Base-by-base conservation (phyloP, 805 yeast genomes). In the Blastobotrys americana region DNA sequence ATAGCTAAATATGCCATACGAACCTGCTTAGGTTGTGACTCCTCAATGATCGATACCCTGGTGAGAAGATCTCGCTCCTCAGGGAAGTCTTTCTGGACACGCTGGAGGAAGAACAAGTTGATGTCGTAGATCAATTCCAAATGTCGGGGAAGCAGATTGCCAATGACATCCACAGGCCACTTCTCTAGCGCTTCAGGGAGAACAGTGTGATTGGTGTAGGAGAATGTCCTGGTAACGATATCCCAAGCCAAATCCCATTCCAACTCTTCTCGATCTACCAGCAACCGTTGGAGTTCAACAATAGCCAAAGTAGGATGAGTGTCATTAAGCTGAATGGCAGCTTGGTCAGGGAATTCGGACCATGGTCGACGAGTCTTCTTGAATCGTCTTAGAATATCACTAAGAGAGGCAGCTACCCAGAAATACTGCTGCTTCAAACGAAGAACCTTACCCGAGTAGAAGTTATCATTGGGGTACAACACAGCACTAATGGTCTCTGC, bases 401-500 rank as follows among this genome's bases (percentile, higher is more conserved):
- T 87, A 55, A 89, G 73, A 13, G 96, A 85, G 27, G 97, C 96
- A 42, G 95, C 81, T 43, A 89, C 96, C 97, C 97, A 88, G 68
- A 88, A 89, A 67, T 87, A 89, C 67, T 88, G 97, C 70, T 88
- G 97, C 66, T 89, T 89, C 65, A 88, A 76, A 62, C 97, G 78
- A 60, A 88, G 73, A 63, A 86, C 95, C 66, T 89, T 88, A 57
- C 97, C 97, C 53, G 78, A 76, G 59, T 84, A 83, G 63, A 88
- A 89, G 65, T 88, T 89, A 64, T 88, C 97, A 66, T 88, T 88
- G 52, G 97, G 97, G 65, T 88, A 88, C 59, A 88, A 70, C 15
- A 88, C 96, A 4, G 96, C 86, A 31, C 96, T 86, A 57, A 88
- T 86, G 19, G 94, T 80, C 65, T 86, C 96, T 3, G 97, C 97